Percentiles rank a stretch among this genome's conserved stretches.
Conservation (phyloP, 2,329 filamentous ascomycete genomes). For the Sporothrix schenckii region DNA sequence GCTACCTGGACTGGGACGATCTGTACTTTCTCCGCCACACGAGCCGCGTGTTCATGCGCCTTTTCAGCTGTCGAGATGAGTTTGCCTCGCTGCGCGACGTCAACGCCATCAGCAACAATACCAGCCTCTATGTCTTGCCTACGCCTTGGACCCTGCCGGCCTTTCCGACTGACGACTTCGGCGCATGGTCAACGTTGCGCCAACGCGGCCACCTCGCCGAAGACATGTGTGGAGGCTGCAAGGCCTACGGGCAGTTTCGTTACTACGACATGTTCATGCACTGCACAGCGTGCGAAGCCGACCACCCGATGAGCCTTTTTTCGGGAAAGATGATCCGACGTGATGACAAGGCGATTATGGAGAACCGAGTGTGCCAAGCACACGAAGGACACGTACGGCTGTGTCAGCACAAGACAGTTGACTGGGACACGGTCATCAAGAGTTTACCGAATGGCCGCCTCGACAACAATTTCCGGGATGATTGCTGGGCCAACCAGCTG, state of each 20-base stretch:
- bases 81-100: background rate
- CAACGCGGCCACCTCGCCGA: background rate
- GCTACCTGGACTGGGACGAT: background rate
- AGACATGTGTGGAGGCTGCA: background rate
- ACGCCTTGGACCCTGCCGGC: background rate
- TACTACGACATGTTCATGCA: background rate
- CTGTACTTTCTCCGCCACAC: background rate
- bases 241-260: background rate
- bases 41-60: slow-evolving; percentile 14
- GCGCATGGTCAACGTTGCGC: background rate
- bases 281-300: background rate
- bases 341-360: background rate
- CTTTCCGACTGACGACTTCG: background rate
- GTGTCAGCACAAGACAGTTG: slow-evolving; percentile 13
- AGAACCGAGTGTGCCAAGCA: background rate
- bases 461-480: background rate
- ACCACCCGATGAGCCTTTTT: background rate
- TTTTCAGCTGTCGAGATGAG: background rate
- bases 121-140: slow-evolving; percentile 3
- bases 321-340: background rate
- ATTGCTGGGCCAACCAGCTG: background rate
- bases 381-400: slow-evolving; percentile 16
- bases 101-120: background rate
- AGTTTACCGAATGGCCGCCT: background rate
- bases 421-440: background rate